Base-by-base conservation (phyloP, 2,329 filamentous ascomycete genomes). In the Ilyonectria mors-panacis region DNA sequence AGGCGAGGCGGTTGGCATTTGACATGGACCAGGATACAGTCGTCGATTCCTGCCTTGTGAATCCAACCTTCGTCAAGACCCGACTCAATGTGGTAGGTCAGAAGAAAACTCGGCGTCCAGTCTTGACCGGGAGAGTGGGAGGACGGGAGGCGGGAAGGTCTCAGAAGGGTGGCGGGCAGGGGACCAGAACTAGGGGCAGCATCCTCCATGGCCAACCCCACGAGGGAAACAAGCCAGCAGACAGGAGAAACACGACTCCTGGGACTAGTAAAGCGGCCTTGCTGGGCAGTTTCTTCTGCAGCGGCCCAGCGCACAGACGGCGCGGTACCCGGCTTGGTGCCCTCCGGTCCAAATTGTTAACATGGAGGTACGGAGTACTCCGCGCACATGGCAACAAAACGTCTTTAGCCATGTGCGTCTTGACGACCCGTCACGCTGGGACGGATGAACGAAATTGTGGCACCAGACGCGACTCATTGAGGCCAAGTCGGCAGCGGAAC, bases 281-380 rank as follows among this genome's bases (percentile, higher is more conserved):
- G 68, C 57, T 64, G 54, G 63, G 63, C 61, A 64, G 60, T 57
- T 66, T 50, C 54, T 70, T 64, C 63, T 73, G 63, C 66, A 64
- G 59, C 68, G 67, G 60, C 54, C 70, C 67, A 70, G 69, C 70
- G 72, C 70, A 75, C 67, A 73, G 67, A 67, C 65, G 73, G 69
- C 72, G 66, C 67, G 70, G 70, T 67, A 74, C 53, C 69, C 67
- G 68, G 65, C 61, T 65, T 68, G 67, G 61, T 66, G 68, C 30
- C 53, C 70, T 70, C 53, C 59, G 48, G 47, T 66, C 48, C 51
- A 59, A 23, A 60, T 45, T n/a, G 39, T 19, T n/a, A n/a, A 42
- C 8, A 60, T 45, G 8, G 28, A 35, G n/a, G n/a, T 21, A 21
- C 50, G 30, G 50, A 50, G 28, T 35, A 21, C 42, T 37, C 28